Evolutionary conservation across 768 basidiomycete genomes (phyloP), one percentile per base, ranked within the genome.

Genomic region (Tricholoma matsutake): DNA sequence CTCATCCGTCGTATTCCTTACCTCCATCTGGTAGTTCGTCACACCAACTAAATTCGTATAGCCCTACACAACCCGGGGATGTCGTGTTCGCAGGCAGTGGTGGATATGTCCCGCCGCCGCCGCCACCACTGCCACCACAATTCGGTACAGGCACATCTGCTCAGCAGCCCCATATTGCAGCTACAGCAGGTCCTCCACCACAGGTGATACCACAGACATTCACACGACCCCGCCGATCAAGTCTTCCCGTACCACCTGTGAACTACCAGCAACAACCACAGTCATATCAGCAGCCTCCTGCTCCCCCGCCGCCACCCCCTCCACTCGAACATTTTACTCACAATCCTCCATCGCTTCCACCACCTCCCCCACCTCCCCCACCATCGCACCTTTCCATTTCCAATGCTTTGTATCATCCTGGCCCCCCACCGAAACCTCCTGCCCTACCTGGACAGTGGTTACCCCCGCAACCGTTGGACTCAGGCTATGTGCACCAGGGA

Each of bases 221-320:
- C 64, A 62, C 70, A 10, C 66, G 74, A 10, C 71, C 78, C n/a
- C 72, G 82, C 53, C 79, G 78, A 37, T 76, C 81, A 7, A 79
- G 80, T 64, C 74, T 88, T 20, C 85, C 84, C 56, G 79, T 79
- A 32, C 83, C 80, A 25, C 84, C 80, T 11, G 64, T 75, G 22
- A 74, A 72, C 57, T 80, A 80, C 58, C 77, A 78, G 53, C 73
- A 78, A 56, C 61, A 67, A 8, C 60, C 55, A 43, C 67, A 68
- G 31, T 60, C 63, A 51, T 68, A 67, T 54, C 71, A 69, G 56
- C 74, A 72, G 32, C 68, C 68, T 51, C 72, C 73, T n/a, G n/a
- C n/a, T 35, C 72, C 74, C 18, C 71, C 72, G 4, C 78, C 79
- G 59, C 75, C 76, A n/a, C 80, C 82, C 22, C 65, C 70, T 6